phyloP scores from a whole-genome alignment of 2,329 filamentous ascomycete genomes.

The Colletotrichum trifolii region DNA sequence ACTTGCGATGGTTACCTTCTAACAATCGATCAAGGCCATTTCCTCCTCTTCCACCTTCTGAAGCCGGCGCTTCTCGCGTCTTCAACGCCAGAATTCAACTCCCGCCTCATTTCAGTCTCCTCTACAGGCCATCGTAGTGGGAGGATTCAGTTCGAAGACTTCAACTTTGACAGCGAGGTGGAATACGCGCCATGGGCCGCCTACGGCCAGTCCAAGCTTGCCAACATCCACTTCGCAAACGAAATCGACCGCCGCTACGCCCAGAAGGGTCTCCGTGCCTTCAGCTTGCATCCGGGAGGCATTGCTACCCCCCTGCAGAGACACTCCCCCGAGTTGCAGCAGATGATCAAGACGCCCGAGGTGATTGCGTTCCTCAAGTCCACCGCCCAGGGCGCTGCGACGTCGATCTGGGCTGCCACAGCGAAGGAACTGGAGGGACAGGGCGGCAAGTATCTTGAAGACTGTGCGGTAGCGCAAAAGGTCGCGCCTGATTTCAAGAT shows the following conservation, averaged over 20 bases:
- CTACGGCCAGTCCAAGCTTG: conserved; percentile 62
- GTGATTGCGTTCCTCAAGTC: conserved; percentile 15
- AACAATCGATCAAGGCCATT: conserved; percentile 48
- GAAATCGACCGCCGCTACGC: conserved; percentile 62
- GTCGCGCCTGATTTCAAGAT: conserved; percentile 17
- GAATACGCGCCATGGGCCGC: conserved; percentile 51
- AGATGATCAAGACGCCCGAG: conserved; percentile 6
- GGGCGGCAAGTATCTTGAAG: conserved; percentile 58
- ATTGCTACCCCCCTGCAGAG: conserved; percentile 29
- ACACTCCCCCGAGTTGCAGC: not conserved
- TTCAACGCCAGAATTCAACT: conserved; percentile 41
- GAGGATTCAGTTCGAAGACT: conserved; percentile 43
- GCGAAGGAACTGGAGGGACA: conserved; percentile 54
- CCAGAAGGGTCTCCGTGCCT: conserved; percentile 37
- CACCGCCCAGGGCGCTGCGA: conserved; percentile 58
- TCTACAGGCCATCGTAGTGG: conserved; percentile 53
- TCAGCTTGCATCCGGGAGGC: conserved; percentile 32
- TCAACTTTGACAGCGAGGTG: conserved; percentile 38
- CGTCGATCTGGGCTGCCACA: conserved; percentile 56
- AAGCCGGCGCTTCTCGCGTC: conserved; percentile 34
- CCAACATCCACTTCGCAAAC: conserved; percentile 62
- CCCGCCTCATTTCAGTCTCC: conserved; percentile 59
- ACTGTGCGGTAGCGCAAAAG: conserved; percentile 49
- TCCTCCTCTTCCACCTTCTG: conserved; percentile 52
- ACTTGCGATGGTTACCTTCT: not conserved